These are phyloP conservation scores for Pyricularia sp. DNA, from an alignment of 2,329 filamentous ascomycete species.

Conservation along the genomic window DNA sequence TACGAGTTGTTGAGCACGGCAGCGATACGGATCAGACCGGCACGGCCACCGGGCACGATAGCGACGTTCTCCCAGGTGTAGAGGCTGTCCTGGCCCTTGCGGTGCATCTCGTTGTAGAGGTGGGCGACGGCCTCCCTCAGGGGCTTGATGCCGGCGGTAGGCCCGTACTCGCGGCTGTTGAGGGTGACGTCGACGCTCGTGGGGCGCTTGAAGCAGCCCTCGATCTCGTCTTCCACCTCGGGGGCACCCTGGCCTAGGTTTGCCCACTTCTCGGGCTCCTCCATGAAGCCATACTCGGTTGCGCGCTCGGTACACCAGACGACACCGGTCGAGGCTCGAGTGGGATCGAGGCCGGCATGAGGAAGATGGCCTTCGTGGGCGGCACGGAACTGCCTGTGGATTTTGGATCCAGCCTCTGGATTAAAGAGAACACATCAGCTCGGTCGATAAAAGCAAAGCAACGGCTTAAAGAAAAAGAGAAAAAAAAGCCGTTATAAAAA, in stretches of 20 bases:
- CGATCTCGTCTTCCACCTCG: slow-evolving; percentile 87
- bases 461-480: neutral
- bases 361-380: slow-evolving; percentile 86
- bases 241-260: slow-evolving; percentile 92
- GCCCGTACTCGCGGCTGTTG: slow-evolving; percentile 79
- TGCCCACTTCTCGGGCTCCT: slow-evolving; percentile 76
- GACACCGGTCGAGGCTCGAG: slow-evolving; percentile 82
- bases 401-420: slow-evolving; percentile 70
- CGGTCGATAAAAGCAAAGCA: neutral
- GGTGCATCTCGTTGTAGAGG: slow-evolving; percentile 88
- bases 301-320: slow-evolving; percentile 89
- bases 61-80: slow-evolving; percentile 98
- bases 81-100: slow-evolving; percentile 75
- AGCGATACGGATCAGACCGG: slow-evolving; percentile 88
- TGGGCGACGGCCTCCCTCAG: slow-evolving; percentile 81
- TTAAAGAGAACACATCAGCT: neutral
- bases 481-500: too few species aligned
- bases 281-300: slow-evolving; percentile 77
- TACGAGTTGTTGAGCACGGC: slow-evolving; percentile 90
- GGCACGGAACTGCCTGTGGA: slow-evolving; percentile 81
- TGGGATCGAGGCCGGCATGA: slow-evolving; percentile 84
- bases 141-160: slow-evolving; percentile 88
- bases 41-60: slow-evolving; percentile 88
- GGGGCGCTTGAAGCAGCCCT: slow-evolving; percentile 79
- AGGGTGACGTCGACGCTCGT: slow-evolving; percentile 68